Evolutionary conservation across 108 stramenopile species (phyloP).

Genomic region (Nitzschia sp.): DNA sequence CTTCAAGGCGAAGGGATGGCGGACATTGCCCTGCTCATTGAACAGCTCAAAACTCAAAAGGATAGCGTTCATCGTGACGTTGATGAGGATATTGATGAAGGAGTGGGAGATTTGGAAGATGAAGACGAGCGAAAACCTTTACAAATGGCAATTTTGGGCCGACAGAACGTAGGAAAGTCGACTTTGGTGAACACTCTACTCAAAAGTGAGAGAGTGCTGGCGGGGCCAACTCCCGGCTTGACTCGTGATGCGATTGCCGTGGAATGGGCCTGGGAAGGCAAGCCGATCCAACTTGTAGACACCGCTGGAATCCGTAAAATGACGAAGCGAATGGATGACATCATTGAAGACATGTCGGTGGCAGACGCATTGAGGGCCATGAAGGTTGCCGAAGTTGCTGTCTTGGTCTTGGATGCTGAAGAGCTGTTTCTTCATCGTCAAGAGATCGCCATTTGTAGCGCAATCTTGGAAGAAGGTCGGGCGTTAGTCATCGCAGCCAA

Average conservation of each 20-base stretch:
- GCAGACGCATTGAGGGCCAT: slow-evolving; percentile 87
- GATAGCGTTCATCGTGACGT: slow-evolving; percentile 19
- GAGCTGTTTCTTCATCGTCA: slow-evolving; percentile 74
- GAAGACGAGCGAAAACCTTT: slow-evolving; percentile 51
- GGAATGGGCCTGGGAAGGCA: slow-evolving; percentile 66
- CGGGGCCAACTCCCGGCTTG: slow-evolving; percentile 81
- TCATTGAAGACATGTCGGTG: slow-evolving; percentile 83
- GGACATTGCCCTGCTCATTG: slow-evolving; percentile 74
- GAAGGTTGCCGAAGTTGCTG: slow-evolving; percentile 89
- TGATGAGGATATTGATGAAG: slow-evolving; percentile 2
- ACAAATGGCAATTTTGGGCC: slow-evolving; percentile 86
- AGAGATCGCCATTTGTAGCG: slow-evolving; percentile 88
- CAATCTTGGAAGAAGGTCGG: slow-evolving; percentile 88
- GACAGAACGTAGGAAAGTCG: slow-evolving; percentile 89
- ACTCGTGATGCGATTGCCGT: slow-evolving; percentile 91
- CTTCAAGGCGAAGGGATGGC: slow-evolving; percentile 83
- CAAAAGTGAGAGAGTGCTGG: slow-evolving; percentile 75
- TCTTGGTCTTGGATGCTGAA: slow-evolving; percentile 85
- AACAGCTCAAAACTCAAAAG: slow-evolving; percentile 54
- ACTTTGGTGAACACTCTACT: slow-evolving; percentile 85
- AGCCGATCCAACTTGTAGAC: slow-evolving; percentile 79
- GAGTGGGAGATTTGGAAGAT: background rate
- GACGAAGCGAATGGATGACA: slow-evolving; percentile 62
- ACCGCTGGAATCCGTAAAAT: slow-evolving; percentile 86
- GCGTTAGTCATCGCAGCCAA: slow-evolving; percentile 87